These are phyloP conservation scores for Tulasnella sp. DNA, from an alignment of 768 basidiomycete genomes.

Conservation along the genomic window DNA sequence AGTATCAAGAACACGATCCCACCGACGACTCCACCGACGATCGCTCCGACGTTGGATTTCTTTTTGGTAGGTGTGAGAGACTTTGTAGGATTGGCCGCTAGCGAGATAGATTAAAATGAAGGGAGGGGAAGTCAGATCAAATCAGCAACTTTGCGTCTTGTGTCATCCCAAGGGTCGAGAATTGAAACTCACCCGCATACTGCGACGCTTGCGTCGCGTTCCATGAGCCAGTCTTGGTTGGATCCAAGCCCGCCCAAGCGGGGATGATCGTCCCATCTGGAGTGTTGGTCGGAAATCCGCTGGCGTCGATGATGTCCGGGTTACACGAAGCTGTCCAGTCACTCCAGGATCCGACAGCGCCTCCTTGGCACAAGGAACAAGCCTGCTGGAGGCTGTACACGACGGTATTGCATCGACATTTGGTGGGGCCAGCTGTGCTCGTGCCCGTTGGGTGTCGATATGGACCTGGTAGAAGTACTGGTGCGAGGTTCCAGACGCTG, in stretches of 20 bases:
- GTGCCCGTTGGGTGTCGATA: background rate
- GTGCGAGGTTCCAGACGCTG: background rate
- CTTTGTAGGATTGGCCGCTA: too few species aligned
- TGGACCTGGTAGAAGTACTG: background rate
- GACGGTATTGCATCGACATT: slow-evolving; percentile 4
- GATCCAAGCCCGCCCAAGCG: background rate
- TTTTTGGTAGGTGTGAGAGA: background rate
- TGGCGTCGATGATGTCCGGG: background rate
- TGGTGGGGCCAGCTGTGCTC: background rate
- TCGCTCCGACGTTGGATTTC: background rate
- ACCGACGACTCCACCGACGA: background rate
- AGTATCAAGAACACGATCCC: background rate
- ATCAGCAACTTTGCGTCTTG: background rate
- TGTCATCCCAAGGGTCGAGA: too few species aligned
- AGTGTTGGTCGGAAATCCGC: background rate
- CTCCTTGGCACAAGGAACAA: background rate
- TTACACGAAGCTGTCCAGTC: background rate
- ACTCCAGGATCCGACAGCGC: background rate
- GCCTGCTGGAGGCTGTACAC: background rate
- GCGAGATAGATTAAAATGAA: background rate
- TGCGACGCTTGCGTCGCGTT: background rate
- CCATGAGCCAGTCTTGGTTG: background rate
- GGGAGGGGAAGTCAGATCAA: background rate
- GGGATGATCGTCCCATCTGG: slow-evolving; percentile 1
- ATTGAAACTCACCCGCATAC: background rate